These are phyloP conservation scores for Sugiyamaella americana DNA, from an alignment of 805 yeast genomes.

Conservation along the genomic window DNA sequence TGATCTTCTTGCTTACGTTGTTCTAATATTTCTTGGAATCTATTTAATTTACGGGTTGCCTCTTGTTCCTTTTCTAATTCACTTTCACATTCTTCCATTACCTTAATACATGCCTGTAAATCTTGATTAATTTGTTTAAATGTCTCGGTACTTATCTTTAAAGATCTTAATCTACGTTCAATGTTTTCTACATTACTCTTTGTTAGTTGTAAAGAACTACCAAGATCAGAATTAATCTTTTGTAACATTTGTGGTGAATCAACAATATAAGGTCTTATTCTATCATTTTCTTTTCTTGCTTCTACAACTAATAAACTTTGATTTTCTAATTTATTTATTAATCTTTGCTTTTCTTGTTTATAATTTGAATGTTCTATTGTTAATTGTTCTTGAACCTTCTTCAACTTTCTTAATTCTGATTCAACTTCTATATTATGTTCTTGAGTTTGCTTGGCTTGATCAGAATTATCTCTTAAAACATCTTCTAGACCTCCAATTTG, in stretches of 20 bases:
- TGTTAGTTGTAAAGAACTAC: constrained; percentile 39
- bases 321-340: constrained; percentile 56
- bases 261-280: constrained; percentile 51
- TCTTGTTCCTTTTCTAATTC: constrained; percentile 42
- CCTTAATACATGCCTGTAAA: constrained; percentile 36
- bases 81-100: constrained; percentile 45
- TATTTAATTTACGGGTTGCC: constrained; percentile 34
- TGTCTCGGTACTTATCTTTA: constrained; percentile 51
- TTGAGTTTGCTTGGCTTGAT: constrained; percentile 35
- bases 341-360: constrained; percentile 52
- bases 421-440: constrained; percentile 53
- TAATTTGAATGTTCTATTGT: constrained; percentile 58
- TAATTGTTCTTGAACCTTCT: constrained; percentile 55
- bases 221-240: constrained; percentile 49
- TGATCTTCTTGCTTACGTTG: constrained; percentile 34
- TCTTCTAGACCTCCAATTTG: constrained; percentile 35
- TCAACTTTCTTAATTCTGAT: constrained; percentile 53
- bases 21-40: constrained; percentile 39
- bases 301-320: constrained; percentile 52
- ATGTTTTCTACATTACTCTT: constrained; percentile 35
- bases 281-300: constrained; percentile 51
- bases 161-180: constrained; percentile 45
- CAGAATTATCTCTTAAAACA: constrained; percentile 24
- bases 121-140: constrained; percentile 49
- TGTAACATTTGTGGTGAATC: constrained; percentile 54